Conservation (phyloP, 192 early-diverging fungal genomes). For the Chytriomyces confervae region DNA sequence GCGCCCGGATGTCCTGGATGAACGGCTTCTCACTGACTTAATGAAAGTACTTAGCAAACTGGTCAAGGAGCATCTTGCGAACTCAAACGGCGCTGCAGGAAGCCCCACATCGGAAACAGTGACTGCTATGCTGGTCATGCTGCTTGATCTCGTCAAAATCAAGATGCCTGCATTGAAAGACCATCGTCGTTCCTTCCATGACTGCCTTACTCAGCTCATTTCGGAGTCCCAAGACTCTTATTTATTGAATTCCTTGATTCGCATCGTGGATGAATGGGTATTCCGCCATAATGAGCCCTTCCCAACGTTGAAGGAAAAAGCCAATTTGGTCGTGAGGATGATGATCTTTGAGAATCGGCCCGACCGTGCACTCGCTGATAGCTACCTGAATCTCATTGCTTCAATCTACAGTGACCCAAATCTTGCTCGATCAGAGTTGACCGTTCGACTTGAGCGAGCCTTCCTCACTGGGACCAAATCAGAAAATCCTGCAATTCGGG, state of each 20-base stretch:
- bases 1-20: constrained; percentile 35
- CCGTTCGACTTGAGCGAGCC: constrained; percentile 89
- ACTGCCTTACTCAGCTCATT: constrained; percentile 80
- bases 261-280: constrained; percentile 89
- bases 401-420: constrained; percentile 83
- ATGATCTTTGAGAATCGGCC: constrained; percentile 79
- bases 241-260: constrained; percentile 76
- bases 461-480: constrained; percentile 90
- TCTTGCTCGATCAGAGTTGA: constrained; percentile 89
- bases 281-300: constrained; percentile 80
- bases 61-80: constrained; percentile 75
- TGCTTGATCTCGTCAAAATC: constrained; percentile 46
- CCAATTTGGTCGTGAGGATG: constrained; percentile 90
- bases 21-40: constrained; percentile 70
- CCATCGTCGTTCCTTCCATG: constrained; percentile 83
- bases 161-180: constrained; percentile 69
- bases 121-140: constrained; percentile 58
- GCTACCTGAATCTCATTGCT: constrained; percentile 89
- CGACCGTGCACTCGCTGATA: constrained; percentile 74
- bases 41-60: constrained; percentile 85
- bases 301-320: constrained; percentile 97
- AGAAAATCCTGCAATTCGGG: constrained; percentile 79
- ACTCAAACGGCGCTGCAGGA: constrained; percentile 24
- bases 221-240: constrained; percentile 80
- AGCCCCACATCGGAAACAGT: constrained; percentile 45